A percentile compares a stretch with the other conserved stretches of the same genome.
Evolutionary conservation across 1,284 basidiomycete species (phyloP).

Genomic region (Mycena citricolor): DNA sequence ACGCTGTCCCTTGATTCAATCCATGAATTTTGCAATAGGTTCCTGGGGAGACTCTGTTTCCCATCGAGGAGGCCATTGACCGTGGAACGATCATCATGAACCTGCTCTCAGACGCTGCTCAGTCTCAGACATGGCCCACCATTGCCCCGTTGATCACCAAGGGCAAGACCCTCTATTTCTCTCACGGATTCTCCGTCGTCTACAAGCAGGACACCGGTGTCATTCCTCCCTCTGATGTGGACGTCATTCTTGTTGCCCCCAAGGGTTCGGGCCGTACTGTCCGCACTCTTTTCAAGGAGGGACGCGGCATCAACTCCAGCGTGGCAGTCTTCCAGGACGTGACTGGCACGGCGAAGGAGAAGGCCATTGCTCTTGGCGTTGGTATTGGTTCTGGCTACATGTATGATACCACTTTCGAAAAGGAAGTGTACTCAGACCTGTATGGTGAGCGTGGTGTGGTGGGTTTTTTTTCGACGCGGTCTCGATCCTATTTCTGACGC

Average conservation of each 20-base stretch:
- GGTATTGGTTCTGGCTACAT: slow-evolving; percentile 95
- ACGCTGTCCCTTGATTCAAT: slow-evolving; percentile 4
- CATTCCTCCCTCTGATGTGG: slow-evolving; percentile 88
- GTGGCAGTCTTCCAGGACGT: slow-evolving; percentile 93
- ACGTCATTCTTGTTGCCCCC: slow-evolving; percentile 98
- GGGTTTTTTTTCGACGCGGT: slow-evolving; percentile 35
- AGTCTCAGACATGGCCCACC: slow-evolving; percentile 91
- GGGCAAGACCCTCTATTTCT: slow-evolving; percentile 99
- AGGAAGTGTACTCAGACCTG: slow-evolving; percentile 99
- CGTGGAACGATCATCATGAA: slow-evolving; percentile 99
- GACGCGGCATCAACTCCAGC: slow-evolving; percentile 93
- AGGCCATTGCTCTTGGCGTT: slow-evolving; percentile 93
- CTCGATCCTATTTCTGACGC: slow-evolving; percentile 23
- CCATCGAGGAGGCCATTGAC: slow-evolving; percentile 97
- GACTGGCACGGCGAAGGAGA: slow-evolving; percentile 96
- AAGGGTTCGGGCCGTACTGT: slow-evolving; percentile 99
- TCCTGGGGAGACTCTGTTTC: slow-evolving; percentile 96
- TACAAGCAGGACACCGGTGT: slow-evolving; percentile 98
- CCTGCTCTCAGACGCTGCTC: slow-evolving; percentile 97
- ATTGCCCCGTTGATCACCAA: slow-evolving; percentile 94
- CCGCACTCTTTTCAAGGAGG: slow-evolving; percentile 99
- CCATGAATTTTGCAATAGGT: slow-evolving; percentile 47
- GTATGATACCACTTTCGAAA: slow-evolving; percentile 99
- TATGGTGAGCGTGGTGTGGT: slow-evolving; percentile 99
- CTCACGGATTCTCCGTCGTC: slow-evolving; percentile 98